Conservation (phyloP, 805 yeast genomes). For the Kurtzmaniella fragi region DNA sequence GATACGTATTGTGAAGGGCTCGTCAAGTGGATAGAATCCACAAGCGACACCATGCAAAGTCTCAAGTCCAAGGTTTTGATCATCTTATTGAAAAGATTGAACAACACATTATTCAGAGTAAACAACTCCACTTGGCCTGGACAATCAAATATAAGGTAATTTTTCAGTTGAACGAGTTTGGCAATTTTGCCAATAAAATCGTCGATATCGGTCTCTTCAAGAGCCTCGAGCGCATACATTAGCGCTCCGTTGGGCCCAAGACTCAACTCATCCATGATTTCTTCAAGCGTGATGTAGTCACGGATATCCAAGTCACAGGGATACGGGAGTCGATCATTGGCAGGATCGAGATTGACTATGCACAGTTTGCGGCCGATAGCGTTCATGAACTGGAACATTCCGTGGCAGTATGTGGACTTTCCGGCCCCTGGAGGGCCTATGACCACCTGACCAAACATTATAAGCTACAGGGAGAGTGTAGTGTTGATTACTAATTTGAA, state of each 20-base stretch:
- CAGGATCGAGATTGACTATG: constrained; percentile 90
- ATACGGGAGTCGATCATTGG: constrained; percentile 68
- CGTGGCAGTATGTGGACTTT: constrained; percentile 90
- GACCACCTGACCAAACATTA: constrained; percentile 79
- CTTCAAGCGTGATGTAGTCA: constrained; percentile 70
- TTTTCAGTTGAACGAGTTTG: constrained; percentile 45
- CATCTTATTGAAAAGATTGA: constrained; percentile 58
- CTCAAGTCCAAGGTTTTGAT: constrained; percentile 58
- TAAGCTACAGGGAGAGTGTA: neutral
- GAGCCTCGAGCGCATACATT: constrained; percentile 70
- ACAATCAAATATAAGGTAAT: constrained; percentile 78
- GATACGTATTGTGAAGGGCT: constrained; percentile 89
- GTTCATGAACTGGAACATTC: constrained; percentile 85
- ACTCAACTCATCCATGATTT: constrained; percentile 64
- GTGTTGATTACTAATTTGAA: too few relatives aligned
- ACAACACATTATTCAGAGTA: constrained; percentile 80
- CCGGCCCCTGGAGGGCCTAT: constrained; percentile 99
- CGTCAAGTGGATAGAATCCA: constrained; percentile 78
- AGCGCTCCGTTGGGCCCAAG: constrained; percentile 91
- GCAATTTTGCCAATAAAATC: constrained; percentile 53
- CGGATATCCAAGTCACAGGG: constrained; percentile 75
- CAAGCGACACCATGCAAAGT: constrained; percentile 76
- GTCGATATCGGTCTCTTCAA: constrained; percentile 41
- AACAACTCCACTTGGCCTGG: constrained; percentile 96
- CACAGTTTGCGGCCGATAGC: constrained; percentile 90